Evolutionary conservation across 345 rosid genomes (phyloP).

Genomic region (Syzygium aromaticum): DNA sequence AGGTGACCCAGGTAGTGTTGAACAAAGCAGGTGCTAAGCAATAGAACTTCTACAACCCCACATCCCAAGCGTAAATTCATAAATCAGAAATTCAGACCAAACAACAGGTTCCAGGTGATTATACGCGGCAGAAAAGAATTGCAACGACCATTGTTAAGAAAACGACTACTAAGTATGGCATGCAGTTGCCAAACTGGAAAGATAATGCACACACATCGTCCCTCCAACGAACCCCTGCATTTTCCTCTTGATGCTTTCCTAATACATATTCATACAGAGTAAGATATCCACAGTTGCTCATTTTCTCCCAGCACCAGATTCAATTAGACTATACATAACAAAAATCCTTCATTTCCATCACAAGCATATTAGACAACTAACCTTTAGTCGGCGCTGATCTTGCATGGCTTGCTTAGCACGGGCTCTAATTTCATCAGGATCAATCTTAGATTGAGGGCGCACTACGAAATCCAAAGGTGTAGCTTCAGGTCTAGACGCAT

Average conservation of each 20-base stretch:
- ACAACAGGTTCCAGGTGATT: not conserved
- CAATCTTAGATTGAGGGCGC: conserved; percentile 97
- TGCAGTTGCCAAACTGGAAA: not conserved
- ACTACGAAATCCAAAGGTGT: conserved; percentile 83
- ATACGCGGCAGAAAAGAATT: not conserved
- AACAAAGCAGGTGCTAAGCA: not conserved
- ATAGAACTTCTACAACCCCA: not conserved
- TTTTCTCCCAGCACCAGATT: not conserved
- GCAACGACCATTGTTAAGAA: not conserved
- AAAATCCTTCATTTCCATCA: not conserved
- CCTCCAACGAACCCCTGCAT: not conserved
- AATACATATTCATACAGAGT: not conserved
- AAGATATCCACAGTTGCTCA: not conserved
- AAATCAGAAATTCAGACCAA: not conserved
- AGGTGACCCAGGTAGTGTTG: not conserved
- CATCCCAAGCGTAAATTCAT: not conserved
- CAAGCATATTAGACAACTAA: conserved; percentile 9
- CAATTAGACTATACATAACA: not conserved
- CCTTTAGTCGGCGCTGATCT: conserved; percentile 96
- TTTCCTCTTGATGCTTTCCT: not conserved
- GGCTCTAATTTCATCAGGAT: conserved; percentile 76
- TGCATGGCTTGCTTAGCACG: conserved; percentile 76
- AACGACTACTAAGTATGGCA: not conserved
- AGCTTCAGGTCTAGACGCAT: conserved; percentile 90
- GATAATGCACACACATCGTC: not conserved